phyloP scores from a whole-genome alignment of 495 filamentous ascomycete genomes.

The Podospora comata region DNA sequence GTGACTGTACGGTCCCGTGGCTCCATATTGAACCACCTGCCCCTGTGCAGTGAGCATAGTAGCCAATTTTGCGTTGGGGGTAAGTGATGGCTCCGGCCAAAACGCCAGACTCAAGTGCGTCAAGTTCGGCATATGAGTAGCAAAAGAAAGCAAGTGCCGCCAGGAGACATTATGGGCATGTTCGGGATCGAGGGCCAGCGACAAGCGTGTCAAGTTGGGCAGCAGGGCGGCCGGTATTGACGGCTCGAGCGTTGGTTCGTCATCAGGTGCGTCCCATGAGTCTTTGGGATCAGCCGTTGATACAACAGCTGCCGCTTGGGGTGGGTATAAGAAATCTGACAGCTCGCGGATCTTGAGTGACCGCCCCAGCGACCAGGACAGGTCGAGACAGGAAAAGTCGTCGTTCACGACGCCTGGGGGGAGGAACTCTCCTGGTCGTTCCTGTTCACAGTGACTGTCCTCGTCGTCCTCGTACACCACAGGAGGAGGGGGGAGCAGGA shows the following conservation, averaged over 20 bases:
- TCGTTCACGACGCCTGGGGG: slow-evolving; percentile 42
- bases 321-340: slow-evolving; percentile 47
- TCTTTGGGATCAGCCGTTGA: slow-evolving; percentile 24
- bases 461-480: slow-evolving; percentile 33
- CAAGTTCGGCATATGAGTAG: slow-evolving; percentile 57
- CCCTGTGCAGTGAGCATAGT: slow-evolving; percentile 43
- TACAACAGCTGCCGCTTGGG: slow-evolving; percentile 14
- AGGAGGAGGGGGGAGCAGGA: slow-evolving; percentile 36
- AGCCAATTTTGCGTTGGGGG: slow-evolving; percentile 57
- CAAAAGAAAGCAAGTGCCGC: slow-evolving; percentile 62
- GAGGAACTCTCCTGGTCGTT: background rate
- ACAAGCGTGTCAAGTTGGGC: slow-evolving; percentile 54
- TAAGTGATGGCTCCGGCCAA: slow-evolving; percentile 73
- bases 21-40: slow-evolving; percentile 53
- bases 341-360: slow-evolving; percentile 60
- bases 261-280: slow-evolving; percentile 42
- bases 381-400: slow-evolving; percentile 59
- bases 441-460: slow-evolving; percentile 14
- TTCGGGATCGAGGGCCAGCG: slow-evolving; percentile 46
- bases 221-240: slow-evolving; percentile 37
- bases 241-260: slow-evolving; percentile 6
- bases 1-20: slow-evolving; percentile 62
- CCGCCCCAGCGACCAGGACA: slow-evolving; percentile 58
- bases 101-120: slow-evolving; percentile 76
- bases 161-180: slow-evolving; percentile 50